Percentiles rank a stretch among this genome's conserved stretches.
Evolutionary conservation across 371 early-diverging fungal genomes (phyloP).

Genomic region (Quaeritorhiza haematococci): DNA sequence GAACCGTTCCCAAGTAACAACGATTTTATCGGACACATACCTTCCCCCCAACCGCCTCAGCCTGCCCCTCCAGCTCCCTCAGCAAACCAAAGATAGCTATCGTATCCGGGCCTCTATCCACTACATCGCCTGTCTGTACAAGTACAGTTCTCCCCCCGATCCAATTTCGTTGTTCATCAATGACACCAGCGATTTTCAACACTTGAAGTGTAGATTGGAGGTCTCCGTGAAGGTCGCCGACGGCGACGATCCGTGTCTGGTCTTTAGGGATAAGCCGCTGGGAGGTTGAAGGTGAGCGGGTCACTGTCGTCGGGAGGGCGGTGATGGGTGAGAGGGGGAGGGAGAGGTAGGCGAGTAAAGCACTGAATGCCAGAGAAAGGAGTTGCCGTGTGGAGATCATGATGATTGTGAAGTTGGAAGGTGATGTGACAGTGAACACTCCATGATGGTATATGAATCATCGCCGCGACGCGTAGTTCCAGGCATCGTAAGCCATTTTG

Average conservation of each 20-base stretch:
- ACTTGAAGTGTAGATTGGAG: constrained; percentile 49
- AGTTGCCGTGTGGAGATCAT: too few relatives aligned
- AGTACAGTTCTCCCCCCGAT: background rate
- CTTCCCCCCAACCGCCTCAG: constrained; percentile 51
- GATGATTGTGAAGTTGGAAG: too few relatives aligned
- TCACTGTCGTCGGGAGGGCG: too few relatives aligned
- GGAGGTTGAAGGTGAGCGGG: too few relatives aligned
- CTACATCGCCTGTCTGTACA: constrained; percentile 58
- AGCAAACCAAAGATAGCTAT: constrained; percentile 61
- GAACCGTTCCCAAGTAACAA: background rate
- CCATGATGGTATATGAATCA: too few relatives aligned
- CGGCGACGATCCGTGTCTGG: constrained; percentile 70
- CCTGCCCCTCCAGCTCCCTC: constrained; percentile 53
- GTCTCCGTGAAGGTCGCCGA: constrained; percentile 79
- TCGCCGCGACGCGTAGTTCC: too few relatives aligned
- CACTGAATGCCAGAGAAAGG: too few relatives aligned
- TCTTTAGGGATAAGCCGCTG: too few relatives aligned
- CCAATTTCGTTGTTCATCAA: constrained; percentile 61
- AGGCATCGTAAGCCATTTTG: too few relatives aligned
- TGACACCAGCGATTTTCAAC: constrained; percentile 55
- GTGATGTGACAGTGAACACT: too few relatives aligned
- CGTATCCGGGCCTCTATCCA: constrained; percentile 70
- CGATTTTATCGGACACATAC: constrained; percentile 8
- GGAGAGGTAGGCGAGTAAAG: too few relatives aligned
- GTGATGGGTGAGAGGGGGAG: too few relatives aligned